Percentiles rank a stretch among this genome's conserved stretches.
Evolutionary conservation across 352 stramenopile species (phyloP).

Genomic region (Pythium myriotylum): DNA sequence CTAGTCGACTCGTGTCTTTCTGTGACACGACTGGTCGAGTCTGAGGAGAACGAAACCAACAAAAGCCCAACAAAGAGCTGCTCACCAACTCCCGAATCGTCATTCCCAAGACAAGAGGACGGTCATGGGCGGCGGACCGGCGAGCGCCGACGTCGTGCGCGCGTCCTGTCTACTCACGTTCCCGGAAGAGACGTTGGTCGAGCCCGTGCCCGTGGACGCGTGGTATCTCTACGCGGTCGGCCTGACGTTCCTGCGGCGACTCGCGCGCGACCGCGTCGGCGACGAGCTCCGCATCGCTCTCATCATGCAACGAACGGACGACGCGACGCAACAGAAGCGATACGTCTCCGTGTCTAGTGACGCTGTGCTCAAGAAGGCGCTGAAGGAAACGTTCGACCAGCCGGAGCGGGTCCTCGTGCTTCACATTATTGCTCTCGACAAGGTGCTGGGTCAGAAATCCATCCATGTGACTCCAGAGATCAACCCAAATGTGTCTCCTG

Average conservation of each 20-base stretch:
- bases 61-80: slow-evolving; percentile 2
- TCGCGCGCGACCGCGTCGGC: slow-evolving; percentile 72
- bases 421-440: slow-evolving; percentile 70
- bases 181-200: slow-evolving; percentile 60
- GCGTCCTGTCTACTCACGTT: slow-evolving; percentile 86
- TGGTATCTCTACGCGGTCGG: slow-evolving; percentile 81
- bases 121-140: slow-evolving; percentile 69
- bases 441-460: slow-evolving; percentile 47
- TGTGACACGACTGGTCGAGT: slow-evolving; percentile 14
- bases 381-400: slow-evolving; percentile 69
- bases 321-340: slow-evolving; percentile 29
- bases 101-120: neutral
- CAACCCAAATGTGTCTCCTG: slow-evolving; percentile 83
- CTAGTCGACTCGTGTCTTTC: slow-evolving; percentile 6
- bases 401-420: slow-evolving; percentile 68
- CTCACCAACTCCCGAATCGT: neutral
- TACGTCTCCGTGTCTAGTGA: slow-evolving; percentile 70
- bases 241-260: slow-evolving; percentile 65
- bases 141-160: slow-evolving; percentile 73
- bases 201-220: slow-evolving; percentile 81
- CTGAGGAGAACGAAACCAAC: slow-evolving; percentile 10
- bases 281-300: slow-evolving; percentile 59
- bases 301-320: slow-evolving; percentile 49
- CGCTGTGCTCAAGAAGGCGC: slow-evolving; percentile 47
- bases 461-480: slow-evolving; percentile 79